These are phyloP conservation scores for Aspergillus fructus DNA, from an alignment of 2,329 filamentous ascomycete genomes.

Conservation along the genomic window DNA sequence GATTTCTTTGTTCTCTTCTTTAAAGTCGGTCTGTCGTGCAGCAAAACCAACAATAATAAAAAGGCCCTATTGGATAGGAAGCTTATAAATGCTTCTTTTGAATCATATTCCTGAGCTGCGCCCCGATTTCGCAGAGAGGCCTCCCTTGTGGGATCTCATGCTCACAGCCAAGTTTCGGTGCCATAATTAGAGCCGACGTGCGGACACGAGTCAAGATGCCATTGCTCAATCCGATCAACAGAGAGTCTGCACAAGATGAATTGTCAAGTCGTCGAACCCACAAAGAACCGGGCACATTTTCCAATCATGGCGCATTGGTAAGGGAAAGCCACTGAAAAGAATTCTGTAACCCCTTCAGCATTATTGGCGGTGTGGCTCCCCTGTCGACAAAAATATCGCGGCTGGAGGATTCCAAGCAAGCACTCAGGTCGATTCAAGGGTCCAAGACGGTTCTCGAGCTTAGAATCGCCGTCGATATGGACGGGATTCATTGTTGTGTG, in stretches of 20 bases:
- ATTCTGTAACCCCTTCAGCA: background rate
- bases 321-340: background rate
- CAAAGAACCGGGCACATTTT: background rate
- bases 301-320: background rate
- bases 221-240: background rate
- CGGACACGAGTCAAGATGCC: background rate
- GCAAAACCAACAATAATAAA: background rate
- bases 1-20: constrained; percentile 7
- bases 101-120: background rate
- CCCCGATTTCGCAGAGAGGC: background rate
- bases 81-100: background rate
- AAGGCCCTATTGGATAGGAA: background rate
- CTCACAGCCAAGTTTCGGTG: background rate
- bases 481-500: background rate
- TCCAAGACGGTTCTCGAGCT: background rate
- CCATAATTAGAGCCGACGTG: background rate
- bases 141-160: background rate
- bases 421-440: background rate
- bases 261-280: background rate
- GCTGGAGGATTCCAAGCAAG: background rate
- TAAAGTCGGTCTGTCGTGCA: background rate
- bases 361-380: background rate
- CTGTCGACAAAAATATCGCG: background rate
- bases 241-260: background rate
- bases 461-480: background rate